These are phyloP conservation scores for Exserohilum turcica DNA, from an alignment of 2,329 filamentous ascomycete species.

Conservation along the genomic window DNA sequence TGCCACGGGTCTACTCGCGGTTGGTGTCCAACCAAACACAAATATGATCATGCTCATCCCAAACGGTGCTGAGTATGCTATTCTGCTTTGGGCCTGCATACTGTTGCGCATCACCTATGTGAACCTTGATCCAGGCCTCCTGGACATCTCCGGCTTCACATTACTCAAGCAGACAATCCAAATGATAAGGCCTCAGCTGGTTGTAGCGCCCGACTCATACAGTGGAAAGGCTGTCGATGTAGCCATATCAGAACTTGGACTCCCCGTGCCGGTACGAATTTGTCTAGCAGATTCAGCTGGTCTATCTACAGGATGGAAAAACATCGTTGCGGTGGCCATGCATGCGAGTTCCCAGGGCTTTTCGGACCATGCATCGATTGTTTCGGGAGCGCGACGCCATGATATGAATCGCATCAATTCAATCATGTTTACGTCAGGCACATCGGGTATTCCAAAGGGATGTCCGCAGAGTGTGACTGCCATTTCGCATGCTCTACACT, in stretches of 20 bases:
- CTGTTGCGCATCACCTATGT: slow-evolving; percentile 5
- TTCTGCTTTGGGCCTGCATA: slow-evolving; percentile 12
- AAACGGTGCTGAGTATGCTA: slow-evolving; percentile 10
- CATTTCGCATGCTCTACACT: background rate
- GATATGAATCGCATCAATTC: slow-evolving; percentile 1
- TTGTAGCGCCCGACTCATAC: background rate
- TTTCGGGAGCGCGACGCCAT: background rate
- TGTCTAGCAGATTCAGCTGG: background rate
- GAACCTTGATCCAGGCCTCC: background rate
- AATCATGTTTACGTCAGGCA: slow-evolving; percentile 4
- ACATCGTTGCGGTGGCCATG: background rate
- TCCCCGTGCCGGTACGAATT: background rate
- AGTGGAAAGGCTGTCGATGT: background rate
- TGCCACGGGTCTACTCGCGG: background rate
- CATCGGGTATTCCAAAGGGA: slow-evolving; percentile 4
- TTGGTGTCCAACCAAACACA: background rate
- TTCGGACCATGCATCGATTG: background rate
- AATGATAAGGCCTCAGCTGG: background rate
- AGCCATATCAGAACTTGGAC: background rate
- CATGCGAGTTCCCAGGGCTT: background rate
- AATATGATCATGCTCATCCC: slow-evolving; percentile 1
- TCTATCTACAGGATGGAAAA: background rate
- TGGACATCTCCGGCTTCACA: background rate
- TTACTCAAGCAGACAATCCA: background rate
- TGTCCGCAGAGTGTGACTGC: background rate